Evolutionary conservation across 2,329 filamentous ascomycete species (phyloP).

Genomic region (Colletotrichum liriopes): DNA sequence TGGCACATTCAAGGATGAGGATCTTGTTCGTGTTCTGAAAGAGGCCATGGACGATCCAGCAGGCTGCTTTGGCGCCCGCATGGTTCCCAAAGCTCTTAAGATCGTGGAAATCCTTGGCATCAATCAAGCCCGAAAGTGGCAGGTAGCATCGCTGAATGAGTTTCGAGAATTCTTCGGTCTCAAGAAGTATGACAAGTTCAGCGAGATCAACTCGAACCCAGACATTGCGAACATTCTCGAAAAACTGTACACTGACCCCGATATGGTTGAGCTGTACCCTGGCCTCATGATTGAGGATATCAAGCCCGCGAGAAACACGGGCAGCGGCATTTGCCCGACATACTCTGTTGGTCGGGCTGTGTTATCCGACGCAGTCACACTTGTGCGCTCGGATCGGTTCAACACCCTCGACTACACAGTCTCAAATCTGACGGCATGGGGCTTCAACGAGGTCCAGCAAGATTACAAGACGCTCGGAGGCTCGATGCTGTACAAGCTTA

Average conservation of each 20-base stretch:
- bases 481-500: constrained; percentile 62
- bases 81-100: constrained; percentile 71
- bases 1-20: constrained; percentile 70
- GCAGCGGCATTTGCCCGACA: constrained; percentile 66
- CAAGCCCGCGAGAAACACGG: constrained; percentile 66
- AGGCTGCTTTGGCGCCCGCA: constrained; percentile 72
- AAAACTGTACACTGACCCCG: constrained; percentile 74
- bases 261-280: constrained; percentile 79
- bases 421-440: constrained; percentile 60
- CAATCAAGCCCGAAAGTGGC: constrained; percentile 73
- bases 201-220: constrained; percentile 71
- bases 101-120: constrained; percentile 76
- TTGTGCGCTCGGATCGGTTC: constrained; percentile 74
- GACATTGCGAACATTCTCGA: constrained; percentile 71
- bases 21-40: constrained; percentile 70
- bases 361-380: constrained; percentile 71
- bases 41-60: constrained; percentile 74
- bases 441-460: constrained; percentile 57
- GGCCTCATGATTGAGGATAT: constrained; percentile 75
- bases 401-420: constrained; percentile 66
- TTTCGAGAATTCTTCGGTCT: constrained; percentile 76
- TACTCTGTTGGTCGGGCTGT: constrained; percentile 71
- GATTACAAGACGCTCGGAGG: constrained; percentile 58
- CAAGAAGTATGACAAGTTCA: constrained; percentile 69
- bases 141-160: constrained; percentile 74